These are phyloP conservation scores for Gentiana macrophylla DNA, from an alignment of 257 asterid genomes.

Conservation along the genomic window DNA sequence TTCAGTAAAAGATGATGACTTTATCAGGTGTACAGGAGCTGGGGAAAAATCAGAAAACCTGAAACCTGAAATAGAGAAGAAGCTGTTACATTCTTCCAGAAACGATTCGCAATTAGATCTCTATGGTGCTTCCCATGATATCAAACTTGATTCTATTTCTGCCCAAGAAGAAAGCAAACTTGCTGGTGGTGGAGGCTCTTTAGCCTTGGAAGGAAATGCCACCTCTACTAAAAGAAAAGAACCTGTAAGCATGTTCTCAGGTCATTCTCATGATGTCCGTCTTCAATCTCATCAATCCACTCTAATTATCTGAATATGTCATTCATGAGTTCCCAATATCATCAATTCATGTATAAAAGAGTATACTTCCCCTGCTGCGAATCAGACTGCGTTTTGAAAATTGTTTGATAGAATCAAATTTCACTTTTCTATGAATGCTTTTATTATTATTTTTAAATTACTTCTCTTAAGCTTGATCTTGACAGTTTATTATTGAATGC, in stretches of 20 bases:
- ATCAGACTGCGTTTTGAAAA: neutral
- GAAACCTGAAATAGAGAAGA: slow-evolving; percentile 19
- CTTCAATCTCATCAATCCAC: neutral
- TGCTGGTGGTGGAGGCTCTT: slow-evolving; percentile 13
- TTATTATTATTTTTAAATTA: slow-evolving; percentile 12
- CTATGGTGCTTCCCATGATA: slow-evolving; percentile 24
- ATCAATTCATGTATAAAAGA: neutral
- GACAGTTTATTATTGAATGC: slow-evolving; percentile 18
- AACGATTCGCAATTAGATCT: slow-evolving; percentile 24
- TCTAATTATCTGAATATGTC: neutral
- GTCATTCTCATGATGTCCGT: neutral
- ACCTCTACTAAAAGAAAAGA: slow-evolving; percentile 31
- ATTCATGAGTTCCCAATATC: neutral
- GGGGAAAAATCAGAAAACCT: slow-evolving; percentile 18
- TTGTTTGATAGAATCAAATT: slow-evolving; percentile 1
- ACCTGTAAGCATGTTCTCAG: slow-evolving; percentile 42
- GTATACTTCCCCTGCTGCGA: neutral
- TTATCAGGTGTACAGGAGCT: slow-evolving; percentile 16
- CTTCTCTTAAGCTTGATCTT: slow-evolving; percentile 19
- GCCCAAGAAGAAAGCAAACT: slow-evolving; percentile 20
- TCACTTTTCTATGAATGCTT: slow-evolving; percentile 15
- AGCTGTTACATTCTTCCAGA: slow-evolving; percentile 16
- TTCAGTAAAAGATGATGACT: slow-evolving; percentile 14
- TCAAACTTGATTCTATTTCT: slow-evolving; percentile 17
- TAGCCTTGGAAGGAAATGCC: slow-evolving; percentile 14